Evolutionary conservation across 2,329 filamentous ascomycete genomes (phyloP).

Genomic region (Penicillium sp.): DNA sequence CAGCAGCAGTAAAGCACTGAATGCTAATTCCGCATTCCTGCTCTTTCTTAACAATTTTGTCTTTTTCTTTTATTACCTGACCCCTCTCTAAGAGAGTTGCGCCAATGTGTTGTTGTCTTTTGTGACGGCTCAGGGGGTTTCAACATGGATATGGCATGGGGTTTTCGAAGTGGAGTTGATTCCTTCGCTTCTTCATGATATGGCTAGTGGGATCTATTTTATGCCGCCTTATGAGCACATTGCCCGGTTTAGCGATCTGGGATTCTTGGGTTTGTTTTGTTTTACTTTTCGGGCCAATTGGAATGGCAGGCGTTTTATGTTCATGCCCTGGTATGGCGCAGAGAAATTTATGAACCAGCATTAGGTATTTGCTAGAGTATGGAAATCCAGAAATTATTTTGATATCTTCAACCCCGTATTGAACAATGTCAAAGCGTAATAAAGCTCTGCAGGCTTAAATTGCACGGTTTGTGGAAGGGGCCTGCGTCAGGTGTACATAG

Average conservation of each 20-base stretch:
- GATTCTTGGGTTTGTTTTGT: conserved; percentile 1
- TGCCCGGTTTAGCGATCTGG: conserved; percentile 18
- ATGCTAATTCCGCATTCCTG: neutral
- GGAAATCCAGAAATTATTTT: neutral
- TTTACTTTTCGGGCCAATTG: neutral
- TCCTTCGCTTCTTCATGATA: conserved; percentile 1
- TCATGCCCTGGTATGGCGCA: conserved; percentile 1
- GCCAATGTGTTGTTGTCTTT: neutral
- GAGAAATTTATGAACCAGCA: conserved; percentile 1
- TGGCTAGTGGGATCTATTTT: conserved; percentile 1
- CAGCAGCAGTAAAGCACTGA: neutral
- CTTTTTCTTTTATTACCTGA: neutral
- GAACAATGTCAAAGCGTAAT: neutral
- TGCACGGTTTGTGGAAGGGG: neutral
- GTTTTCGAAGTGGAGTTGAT: neutral
- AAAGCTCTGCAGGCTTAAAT: neutral
- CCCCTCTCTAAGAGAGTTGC: neutral
- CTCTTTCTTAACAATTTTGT: neutral
- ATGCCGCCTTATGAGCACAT: conserved; percentile 20
- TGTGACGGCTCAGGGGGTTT: neutral
- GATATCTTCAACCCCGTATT: neutral
- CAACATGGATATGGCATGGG: neutral
- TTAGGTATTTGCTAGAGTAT: conserved; percentile 7
- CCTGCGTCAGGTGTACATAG: neutral
- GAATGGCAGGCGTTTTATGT: conserved; percentile 2